Conservation (phyloP, 2,329 filamentous ascomycete species). For the Dothideomycetes sp. region DNA sequence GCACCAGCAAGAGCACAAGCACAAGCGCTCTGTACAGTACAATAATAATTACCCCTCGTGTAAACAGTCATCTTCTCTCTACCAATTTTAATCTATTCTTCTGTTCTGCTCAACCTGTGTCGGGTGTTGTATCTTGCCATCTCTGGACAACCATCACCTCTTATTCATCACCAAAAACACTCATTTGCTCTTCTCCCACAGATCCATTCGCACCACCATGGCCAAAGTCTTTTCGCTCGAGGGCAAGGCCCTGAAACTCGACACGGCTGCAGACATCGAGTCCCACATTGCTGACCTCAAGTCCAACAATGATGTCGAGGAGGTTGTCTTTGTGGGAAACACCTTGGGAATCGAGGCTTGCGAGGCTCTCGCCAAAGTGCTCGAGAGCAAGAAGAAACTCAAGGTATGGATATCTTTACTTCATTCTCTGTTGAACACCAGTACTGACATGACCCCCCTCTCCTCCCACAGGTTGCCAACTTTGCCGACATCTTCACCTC, state of each 20-base stretch:
- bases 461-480: slow-evolving; percentile 58
- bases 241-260: slow-evolving; percentile 85
- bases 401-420: slow-evolving; percentile 43
- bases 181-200: neutral
- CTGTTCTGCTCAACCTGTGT: neutral
- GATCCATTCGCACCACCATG: slow-evolving; percentile 36
- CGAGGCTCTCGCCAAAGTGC: slow-evolving; percentile 71
- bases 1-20: no score
- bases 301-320: slow-evolving; percentile 65
- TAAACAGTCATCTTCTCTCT: neutral
- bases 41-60: neutral
- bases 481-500: slow-evolving; percentile 97
- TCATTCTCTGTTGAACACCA: slow-evolving; percentile 1
- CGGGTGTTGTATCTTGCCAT: no score
- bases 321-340: slow-evolving; percentile 81
- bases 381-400: slow-evolving; percentile 75
- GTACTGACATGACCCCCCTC: slow-evolving; percentile 10
- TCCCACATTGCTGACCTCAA: slow-evolving; percentile 69
- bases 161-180: neutral
- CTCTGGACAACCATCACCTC: neutral
- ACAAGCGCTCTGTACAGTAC: no score
- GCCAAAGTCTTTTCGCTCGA: slow-evolving; percentile 78
- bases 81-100: neutral
- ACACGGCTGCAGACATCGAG: slow-evolving; percentile 78
- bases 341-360: slow-evolving; percentile 85